Conservation (phyloP, 1,139 yeast genomes). For the Diutina neorugosa region DNA sequence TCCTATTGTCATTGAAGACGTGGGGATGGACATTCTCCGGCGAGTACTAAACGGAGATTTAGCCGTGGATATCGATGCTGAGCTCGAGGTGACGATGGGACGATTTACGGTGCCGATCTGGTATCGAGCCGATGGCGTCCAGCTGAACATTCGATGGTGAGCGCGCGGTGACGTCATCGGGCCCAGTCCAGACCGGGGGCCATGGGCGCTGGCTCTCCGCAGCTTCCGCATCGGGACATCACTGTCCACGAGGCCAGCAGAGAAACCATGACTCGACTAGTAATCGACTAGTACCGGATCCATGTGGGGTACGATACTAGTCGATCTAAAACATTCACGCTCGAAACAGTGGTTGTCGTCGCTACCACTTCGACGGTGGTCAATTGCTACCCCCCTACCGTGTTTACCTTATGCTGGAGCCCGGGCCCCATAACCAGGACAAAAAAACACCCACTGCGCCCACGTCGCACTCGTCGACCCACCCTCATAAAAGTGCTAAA, state of each 20-base stretch:
- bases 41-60: slow-evolving; percentile 39
- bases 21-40: slow-evolving; percentile 37
- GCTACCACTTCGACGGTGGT: neutral
- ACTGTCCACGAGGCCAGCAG: too few relatives aligned
- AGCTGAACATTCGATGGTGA: slow-evolving; percentile 20
- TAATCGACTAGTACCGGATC: too few relatives aligned
- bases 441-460: neutral
- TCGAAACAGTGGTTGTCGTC: neutral
- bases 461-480: neutral
- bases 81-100: slow-evolving; percentile 24
- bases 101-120: slow-evolving; percentile 25
- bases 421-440: neutral
- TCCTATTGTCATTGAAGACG: slow-evolving; percentile 31
- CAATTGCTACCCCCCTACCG: neutral
- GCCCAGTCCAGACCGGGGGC: neutral
- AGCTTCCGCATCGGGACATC: neutral
- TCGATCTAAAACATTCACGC: neutral
- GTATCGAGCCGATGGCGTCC: slow-evolving; percentile 31
- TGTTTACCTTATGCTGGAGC: neutral
- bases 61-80: slow-evolving; percentile 32
- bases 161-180: neutral
- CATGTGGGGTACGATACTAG: too few relatives aligned
- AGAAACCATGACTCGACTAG: too few relatives aligned
- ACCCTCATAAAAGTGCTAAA: neutral
- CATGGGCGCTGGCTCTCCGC: neutral